phyloP scores from a whole-genome alignment of 208 protist genomes.

The Herpetomonas samuelpessoai region DNA sequence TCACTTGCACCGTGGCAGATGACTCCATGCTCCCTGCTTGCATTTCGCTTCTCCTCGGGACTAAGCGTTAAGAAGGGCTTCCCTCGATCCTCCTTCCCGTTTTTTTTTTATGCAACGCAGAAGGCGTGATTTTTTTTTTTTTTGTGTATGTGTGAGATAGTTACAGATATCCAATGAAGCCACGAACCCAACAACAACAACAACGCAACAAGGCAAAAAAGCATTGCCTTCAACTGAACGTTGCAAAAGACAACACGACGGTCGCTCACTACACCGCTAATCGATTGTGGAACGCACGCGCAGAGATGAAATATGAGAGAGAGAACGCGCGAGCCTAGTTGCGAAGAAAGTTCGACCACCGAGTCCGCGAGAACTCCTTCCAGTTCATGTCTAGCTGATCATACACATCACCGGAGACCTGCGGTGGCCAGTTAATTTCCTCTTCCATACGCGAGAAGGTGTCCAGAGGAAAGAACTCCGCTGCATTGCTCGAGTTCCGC shows the following conservation, averaged over 20 bases:
- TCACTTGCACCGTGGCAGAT: too few species aligned
- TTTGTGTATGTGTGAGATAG: conserved; percentile 2
- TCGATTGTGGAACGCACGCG: not conserved
- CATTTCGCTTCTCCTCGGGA: too few species aligned
- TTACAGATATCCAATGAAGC: not conserved
- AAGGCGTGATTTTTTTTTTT: conserved; percentile 7
- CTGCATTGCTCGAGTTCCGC: conserved; percentile 44
- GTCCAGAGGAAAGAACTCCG: conserved; percentile 77
- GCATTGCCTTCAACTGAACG: conserved; percentile 6
- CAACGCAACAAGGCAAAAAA: conserved; percentile 4
- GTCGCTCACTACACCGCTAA: not conserved
- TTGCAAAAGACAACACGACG: conserved; percentile 16
- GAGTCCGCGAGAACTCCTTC: conserved; percentile 91
- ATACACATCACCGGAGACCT: conserved; percentile 82
- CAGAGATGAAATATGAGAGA: not conserved
- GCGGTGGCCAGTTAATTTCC: conserved; percentile 90
- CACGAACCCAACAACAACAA: conserved; percentile 1
- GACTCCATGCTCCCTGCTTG: too few species aligned
- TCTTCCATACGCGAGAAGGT: conserved; percentile 84
- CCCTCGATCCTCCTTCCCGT: too few species aligned
- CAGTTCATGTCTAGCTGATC: conserved; percentile 91
- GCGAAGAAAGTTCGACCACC: conserved; percentile 86
- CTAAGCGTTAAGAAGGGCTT: too few species aligned
- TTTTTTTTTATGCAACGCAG: conserved; percentile 2
- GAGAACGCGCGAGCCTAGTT: conserved; percentile 22